These are phyloP conservation scores for Botrytis pseudocinerea DNA, from an alignment of 2,329 filamentous ascomycete genomes.

Conservation along the genomic window DNA sequence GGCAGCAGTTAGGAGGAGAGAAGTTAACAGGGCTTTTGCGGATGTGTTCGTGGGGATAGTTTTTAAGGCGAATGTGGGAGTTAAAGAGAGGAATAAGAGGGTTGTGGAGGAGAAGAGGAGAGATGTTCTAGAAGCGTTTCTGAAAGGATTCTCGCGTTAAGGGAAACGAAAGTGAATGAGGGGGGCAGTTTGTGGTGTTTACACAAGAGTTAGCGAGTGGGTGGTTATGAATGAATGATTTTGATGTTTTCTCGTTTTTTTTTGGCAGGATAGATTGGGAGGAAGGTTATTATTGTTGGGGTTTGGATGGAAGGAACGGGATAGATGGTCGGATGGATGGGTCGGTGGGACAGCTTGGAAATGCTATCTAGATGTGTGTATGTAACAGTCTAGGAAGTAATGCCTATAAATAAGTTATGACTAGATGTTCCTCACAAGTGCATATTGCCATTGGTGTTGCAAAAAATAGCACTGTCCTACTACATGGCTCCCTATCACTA, in stretches of 20 bases:
- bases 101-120: slow-evolving; percentile 63
- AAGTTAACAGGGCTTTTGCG: slow-evolving; percentile 62
- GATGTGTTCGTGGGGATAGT: slow-evolving; percentile 64
- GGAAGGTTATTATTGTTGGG: neutral
- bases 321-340: neutral
- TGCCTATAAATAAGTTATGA: neutral
- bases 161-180: rapidly evolving
- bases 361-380: slow-evolving; percentile 3
- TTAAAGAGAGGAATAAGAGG: slow-evolving; percentile 57
- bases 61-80: slow-evolving; percentile 52
- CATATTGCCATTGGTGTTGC: neutral
- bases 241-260: neutral
- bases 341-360: neutral
- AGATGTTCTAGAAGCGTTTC: slow-evolving; percentile 69
- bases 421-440: neutral
- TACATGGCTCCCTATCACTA: neutral
- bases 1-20: slow-evolving; percentile 54
- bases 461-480: neutral
- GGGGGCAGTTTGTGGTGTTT: too few species aligned
- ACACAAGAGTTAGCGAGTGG: neutral
- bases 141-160: slow-evolving; percentile 40
- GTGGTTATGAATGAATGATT: neutral
- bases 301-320: neutral
- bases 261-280: neutral
- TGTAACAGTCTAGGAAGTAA: neutral